A percentile compares a stretch with the other conserved stretches of the same genome.
Conservation (phyloP, 2,329 filamentous ascomycete species). For the Sporothrix schenckii region DNA sequence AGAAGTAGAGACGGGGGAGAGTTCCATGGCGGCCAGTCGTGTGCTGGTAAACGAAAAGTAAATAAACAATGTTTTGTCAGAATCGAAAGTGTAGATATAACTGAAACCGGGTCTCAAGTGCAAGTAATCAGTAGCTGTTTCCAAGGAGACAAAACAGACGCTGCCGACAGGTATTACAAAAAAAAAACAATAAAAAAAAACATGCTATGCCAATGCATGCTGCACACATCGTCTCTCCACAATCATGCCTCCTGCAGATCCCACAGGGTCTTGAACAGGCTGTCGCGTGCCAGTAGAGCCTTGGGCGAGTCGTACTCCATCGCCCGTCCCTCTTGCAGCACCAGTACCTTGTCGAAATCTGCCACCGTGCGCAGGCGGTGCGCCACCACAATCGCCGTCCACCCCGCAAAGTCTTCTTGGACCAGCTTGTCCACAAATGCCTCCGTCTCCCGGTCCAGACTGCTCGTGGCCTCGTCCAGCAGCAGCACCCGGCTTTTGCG, state of each 20-base stretch:
- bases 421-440: conserved; percentile 59
- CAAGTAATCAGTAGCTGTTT: neutral
- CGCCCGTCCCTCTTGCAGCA: conserved; percentile 49
- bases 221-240: too few relatives aligned
- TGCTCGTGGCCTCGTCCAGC: conserved; percentile 51
- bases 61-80: neutral
- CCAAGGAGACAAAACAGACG: neutral
- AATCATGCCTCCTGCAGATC: conserved; percentile 24
- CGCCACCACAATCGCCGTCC: conserved; percentile 54
- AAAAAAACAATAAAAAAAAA: neutral
- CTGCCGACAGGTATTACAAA: neutral
- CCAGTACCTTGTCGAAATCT: conserved; percentile 54
- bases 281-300: conserved; percentile 25
- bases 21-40: neutral
- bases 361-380: conserved; percentile 50
- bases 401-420: conserved; percentile 53
- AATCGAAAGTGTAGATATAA: neutral
- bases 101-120: neutral
- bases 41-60: neutral
- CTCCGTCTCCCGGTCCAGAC: conserved; percentile 61
- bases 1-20: conserved; percentile 15
- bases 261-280: conserved; percentile 28
- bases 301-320: conserved; percentile 38
- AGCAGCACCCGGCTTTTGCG: conserved; percentile 49
- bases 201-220: neutral